Evolutionary conservation across 2,329 filamentous ascomycete genomes (phyloP).

Genomic region (Hypomyces rosellus): DNA sequence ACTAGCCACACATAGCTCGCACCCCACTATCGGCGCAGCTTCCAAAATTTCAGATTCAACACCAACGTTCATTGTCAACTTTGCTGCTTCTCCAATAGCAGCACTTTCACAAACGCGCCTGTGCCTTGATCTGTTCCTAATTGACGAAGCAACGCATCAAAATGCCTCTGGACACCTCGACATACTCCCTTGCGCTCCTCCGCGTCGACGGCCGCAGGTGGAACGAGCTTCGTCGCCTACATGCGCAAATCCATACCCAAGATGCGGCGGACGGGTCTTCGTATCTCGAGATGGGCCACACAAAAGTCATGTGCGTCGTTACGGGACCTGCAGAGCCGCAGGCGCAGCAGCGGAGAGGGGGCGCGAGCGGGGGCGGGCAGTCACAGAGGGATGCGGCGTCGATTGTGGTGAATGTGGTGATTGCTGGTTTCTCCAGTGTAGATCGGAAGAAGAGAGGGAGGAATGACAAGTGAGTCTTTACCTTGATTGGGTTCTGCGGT

Average conservation of each 20-base stretch:
- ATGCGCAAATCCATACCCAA: conserved; percentile 87
- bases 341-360: conserved; percentile 31
- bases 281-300: conserved; percentile 96
- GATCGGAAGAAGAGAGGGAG: conserved; percentile 72
- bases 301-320: conserved; percentile 90
- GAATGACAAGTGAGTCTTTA: conserved; percentile 64
- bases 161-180: conserved; percentile 94
- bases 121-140: neutral
- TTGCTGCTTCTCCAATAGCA: neutral
- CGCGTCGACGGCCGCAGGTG: conserved; percentile 82
- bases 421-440: conserved; percentile 82
- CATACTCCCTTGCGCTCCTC: conserved; percentile 79
- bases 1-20: conserved; percentile 9
- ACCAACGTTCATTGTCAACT: neutral
- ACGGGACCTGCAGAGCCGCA: conserved; percentile 70
- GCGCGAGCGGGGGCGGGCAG: conserved; percentile 27
- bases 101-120: neutral
- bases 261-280: conserved; percentile 87
- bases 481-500: neutral
- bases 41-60: conserved; percentile 8
- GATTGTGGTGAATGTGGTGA: conserved; percentile 73
- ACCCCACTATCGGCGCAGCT: conserved; percentile 7
- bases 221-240: conserved; percentile 90
- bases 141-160: neutral
- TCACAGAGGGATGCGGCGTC: conserved; percentile 43